Base-by-base conservation (phyloP, 2,329 filamentous ascomycete genomes). In the Colletotrichum spinosum region DNA sequence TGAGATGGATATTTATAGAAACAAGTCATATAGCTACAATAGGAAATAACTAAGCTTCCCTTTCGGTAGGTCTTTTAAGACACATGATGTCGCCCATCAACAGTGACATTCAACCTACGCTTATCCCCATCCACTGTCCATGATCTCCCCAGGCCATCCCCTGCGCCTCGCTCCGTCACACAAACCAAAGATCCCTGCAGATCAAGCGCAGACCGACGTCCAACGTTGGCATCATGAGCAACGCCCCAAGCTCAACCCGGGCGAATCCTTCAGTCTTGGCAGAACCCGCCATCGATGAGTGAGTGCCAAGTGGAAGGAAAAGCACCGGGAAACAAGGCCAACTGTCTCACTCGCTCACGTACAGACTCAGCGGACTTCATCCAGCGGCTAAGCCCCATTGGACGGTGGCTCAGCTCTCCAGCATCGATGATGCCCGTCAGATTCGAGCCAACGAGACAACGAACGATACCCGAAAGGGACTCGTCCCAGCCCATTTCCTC, bases 261-360 rank as follows among this genome's bases (percentile, higher is more conserved):
- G 55, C 55, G 46, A 58, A 58, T 58, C 55, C 46, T 51, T 2
- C 5, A 13, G 13, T n/a, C 55, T 58, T 58, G 55, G 55, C 55
- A 38, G 1, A 12, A 2, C 42, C 38, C 38, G 9, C 38, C 38
- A 41, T 3, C 4, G 9, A 13, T 10, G 6, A 17, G 44, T 15
- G 8, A 25, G 25, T 25, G 25, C 25, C 25, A 50, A 58, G 48
- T 45, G 56, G 39, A 60, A 34, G 25, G 25, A 25, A 5, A 60
- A 60, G 38, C 41, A 45, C 39, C 33, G n/a, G 25, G 55, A 39
- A 53, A 41, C 9, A 53, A 53, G 37, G 37, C 50, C n/a, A 10
- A 41, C 49, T 25, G 25, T 25, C 25, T 25, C 25, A 25, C 25
- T 25, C 25, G 1, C 25, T 5, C 25, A 4, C 25, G 4, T 25